phyloP scores from a whole-genome alignment of 805 yeast species.

The Deakozyma indianensis region DNA sequence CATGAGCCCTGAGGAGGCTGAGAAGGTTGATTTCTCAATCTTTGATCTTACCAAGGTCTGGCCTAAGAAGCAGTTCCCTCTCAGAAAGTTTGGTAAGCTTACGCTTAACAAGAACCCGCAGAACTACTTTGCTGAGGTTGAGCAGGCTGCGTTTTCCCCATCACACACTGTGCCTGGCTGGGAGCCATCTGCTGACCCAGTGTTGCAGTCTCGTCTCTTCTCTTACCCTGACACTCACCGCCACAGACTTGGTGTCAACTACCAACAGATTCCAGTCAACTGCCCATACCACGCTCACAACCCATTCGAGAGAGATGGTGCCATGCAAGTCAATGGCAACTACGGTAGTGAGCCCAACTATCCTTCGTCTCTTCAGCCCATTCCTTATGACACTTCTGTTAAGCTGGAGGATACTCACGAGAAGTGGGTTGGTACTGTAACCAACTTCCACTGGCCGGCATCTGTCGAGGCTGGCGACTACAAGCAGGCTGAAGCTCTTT shows the following conservation, averaged over 20 bases:
- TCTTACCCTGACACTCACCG: slow-evolving; percentile 69
- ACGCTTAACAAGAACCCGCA: slow-evolving; percentile 40
- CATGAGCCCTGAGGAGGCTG: slow-evolving; percentile 44
- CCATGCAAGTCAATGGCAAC: slow-evolving; percentile 31
- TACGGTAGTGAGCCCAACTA: slow-evolving; percentile 39
- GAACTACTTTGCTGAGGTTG: slow-evolving; percentile 38
- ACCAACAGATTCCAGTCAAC: slow-evolving; percentile 53
- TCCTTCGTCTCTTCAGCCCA: slow-evolving; percentile 28
- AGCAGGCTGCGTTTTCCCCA: slow-evolving; percentile 56
- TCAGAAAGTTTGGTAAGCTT: slow-evolving; percentile 40
- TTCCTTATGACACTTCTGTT: slow-evolving; percentile 16
- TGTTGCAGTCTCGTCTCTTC: slow-evolving; percentile 60
- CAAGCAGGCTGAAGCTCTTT: slow-evolving; percentile 62
- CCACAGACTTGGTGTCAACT: slow-evolving; percentile 59
- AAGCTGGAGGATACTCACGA: slow-evolving; percentile 43
- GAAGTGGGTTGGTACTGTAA: slow-evolving; percentile 68
- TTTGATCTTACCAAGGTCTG: slow-evolving; percentile 44
- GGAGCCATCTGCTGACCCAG: slow-evolving; percentile 68
- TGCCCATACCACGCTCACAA: slow-evolving; percentile 34
- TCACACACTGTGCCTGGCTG: slow-evolving; percentile 60
- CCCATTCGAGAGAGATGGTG: slow-evolving; percentile 51
- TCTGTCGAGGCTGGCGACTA: slow-evolving; percentile 53
- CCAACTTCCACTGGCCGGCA: slow-evolving; percentile 76
- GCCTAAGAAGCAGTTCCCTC: slow-evolving; percentile 43
- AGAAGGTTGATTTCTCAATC: slow-evolving; percentile 31